Base-by-base conservation (phyloP, 1,284 basidiomycete species). In the Cryptococcus hybrid region DNA sequence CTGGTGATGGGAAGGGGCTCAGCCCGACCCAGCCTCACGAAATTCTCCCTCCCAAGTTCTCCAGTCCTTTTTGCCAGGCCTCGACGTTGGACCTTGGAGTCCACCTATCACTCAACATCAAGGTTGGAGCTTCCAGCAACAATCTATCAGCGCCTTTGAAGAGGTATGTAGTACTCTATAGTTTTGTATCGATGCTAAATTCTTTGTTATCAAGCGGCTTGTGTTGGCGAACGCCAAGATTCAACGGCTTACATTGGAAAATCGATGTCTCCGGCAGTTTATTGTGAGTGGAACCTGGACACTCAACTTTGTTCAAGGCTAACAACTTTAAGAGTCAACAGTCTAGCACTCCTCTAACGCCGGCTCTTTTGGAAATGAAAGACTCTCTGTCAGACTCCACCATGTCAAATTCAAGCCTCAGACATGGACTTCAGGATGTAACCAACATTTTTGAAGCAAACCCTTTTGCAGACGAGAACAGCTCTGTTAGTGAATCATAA, bases 221-320 rank as follows among this genome's bases (percentile, higher is more conserved):
- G 64, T 59, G 7, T 24, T 51, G 3, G 61, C 63, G 8, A 51
- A 66, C 35, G 57, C 48, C 35, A 61, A 59, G 51, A 64, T 75
- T 39, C 51, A 58, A 5, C 54, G 61, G 24, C 62, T 75, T 11
- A 64, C 58, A 3, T 13, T 63, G 3, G 73, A 75, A 55, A 75
- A 72, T 53, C 52, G 60, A 8, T 52, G 60, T 8, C 59, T 71
- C 30, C 30, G 62, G 40, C 62, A 64, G 6, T 57, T 56, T 24
- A 61, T 56, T 8, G 55, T 61, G 12, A 63, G 47, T 30, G 13
- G 24, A 18, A 13, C 18, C 18, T 30, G 30, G 5, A 30, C 30
- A 30, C 30, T 30, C 30, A 30, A 30, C 30, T 3, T 30, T 30
- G 30, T 30, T 4, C 30, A 30, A 30, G 30, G 30, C 3, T 30